Evolutionary conservation across 768 basidiomycete genomes (phyloP), one percentile per base, ranked within the genome.

Genomic region (Holtermannia corniformis): DNA sequence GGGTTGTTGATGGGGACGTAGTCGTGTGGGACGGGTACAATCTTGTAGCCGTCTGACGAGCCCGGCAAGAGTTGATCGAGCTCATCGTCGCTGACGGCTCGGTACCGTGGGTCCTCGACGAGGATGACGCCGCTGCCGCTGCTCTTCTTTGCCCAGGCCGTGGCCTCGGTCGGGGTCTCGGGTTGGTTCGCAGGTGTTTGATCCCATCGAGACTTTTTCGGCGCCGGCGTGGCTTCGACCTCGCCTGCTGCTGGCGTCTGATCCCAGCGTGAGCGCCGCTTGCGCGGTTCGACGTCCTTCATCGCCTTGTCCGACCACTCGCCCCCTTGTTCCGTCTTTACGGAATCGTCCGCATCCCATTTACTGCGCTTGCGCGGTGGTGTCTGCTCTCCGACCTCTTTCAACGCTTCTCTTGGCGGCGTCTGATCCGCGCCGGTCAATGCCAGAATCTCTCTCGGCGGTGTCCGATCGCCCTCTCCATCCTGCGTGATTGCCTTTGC

Each of bases 191-290:
- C 78, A 4, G 95, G 91, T 16, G 89, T 87, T 74, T 95, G 90
- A 72, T 99, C 95, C 95, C 93, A 99, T 47, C 92, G 82, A 24
- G 92, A 96, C 70, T 91, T 92, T 24, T 87, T 86, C 16, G 85
- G 87, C 83, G 40, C 77, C 75, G 76, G 70, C 32, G 74, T 70
- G 7, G 65, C 60, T 51, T 76, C 78, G 12, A 41, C 52, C 2
- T 50, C 57, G 25, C 43, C 55, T 52, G 89, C 88, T 3, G 84
- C 80, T 11, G 92, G 90, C 0, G 90, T 82, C 49, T 90, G 89
- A 72, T 97, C 93, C 93, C 93, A 96, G 46, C 93, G 80, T 51
- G 92, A 96, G 60, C 89, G 83, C 55, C 88, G 84, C 74, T 93
- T 93, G 75, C 87, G 91, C 42, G 87, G 82, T 21, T 83, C 82